These are phyloP conservation scores for Dictyostelium capitatum DNA, from an alignment of 78 protist genomes.

Conservation along the genomic window DNA sequence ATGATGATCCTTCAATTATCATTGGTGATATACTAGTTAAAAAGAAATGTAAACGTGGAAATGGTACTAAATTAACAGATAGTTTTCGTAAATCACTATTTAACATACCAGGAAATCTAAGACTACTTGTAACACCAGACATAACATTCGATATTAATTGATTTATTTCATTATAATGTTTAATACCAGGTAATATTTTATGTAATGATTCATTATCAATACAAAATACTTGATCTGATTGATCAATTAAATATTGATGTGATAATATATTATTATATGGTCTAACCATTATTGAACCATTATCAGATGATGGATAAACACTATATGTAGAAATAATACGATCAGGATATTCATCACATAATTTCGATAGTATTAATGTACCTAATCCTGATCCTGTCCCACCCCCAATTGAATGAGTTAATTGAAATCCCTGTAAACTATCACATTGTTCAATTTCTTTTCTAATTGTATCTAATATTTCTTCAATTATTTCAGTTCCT, in stretches of 20 bases:
- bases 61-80: conserved; percentile 99
- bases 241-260: conserved; percentile 97
- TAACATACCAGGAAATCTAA: conserved; percentile 99
- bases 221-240: conserved; percentile 96
- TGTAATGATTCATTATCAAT: conserved; percentile 99
- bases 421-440: conserved; percentile 99
- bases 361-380: conserved; percentile 91
- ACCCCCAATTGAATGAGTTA: conserved; percentile 99
- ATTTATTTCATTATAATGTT: conserved; percentile 97
- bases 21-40: conserved; percentile 98
- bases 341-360: conserved; percentile 98
- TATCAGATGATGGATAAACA: conserved; percentile 98
- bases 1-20: conserved; percentile 88
- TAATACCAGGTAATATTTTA: conserved; percentile 96
- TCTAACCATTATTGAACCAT: conserved; percentile 98
- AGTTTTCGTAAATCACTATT: conserved; percentile 98
- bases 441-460: conserved; percentile 98
- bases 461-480: conserved; percentile 97
- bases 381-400: conserved; percentile 99
- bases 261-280: conserved; percentile 99
- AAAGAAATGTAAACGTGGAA: conserved; percentile 99
- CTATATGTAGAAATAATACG: conserved; percentile 98
- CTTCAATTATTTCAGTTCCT: conserved; percentile 95
- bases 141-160: conserved; percentile 98
- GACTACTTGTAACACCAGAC: conserved; percentile 97